Evolutionary conservation across 768 basidiomycete genomes (phyloP).

Genomic region (Boletus edulis): DNA sequence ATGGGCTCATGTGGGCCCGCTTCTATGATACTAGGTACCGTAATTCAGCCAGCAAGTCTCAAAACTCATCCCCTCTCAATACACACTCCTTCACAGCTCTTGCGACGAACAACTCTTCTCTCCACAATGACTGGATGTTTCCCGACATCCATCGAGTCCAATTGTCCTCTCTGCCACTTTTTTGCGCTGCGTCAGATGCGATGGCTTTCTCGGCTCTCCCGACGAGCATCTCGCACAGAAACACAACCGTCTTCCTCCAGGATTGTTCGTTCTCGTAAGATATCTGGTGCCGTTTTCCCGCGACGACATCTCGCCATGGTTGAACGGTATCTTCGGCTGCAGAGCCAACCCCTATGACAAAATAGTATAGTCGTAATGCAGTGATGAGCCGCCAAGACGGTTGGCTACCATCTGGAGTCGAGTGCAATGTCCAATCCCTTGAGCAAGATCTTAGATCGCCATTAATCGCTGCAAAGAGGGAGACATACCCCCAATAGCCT

Average conservation of each 20-base stretch:
- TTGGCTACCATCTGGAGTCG: constrained; percentile 54
- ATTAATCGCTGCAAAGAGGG: background rate
- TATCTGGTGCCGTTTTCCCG: constrained; percentile 43
- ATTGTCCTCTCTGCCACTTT: background rate
- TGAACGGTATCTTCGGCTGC: constrained; percentile 34
- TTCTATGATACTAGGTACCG: too few relatives aligned
- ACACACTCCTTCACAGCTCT: constrained; percentile 45
- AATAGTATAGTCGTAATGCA: constrained; percentile 64
- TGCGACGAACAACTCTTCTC: constrained; percentile 57
- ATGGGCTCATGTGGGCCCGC: too few relatives aligned
- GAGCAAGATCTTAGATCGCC: background rate
- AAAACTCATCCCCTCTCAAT: constrained; percentile 48
- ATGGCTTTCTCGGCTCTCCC: constrained; percentile 30
- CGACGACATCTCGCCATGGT: constrained; percentile 54
- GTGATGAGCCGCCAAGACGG: constrained; percentile 81
- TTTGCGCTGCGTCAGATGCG: background rate
- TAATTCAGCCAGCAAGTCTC: background rate
- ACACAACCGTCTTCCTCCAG: constrained; percentile 42
- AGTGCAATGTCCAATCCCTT: constrained; percentile 82
- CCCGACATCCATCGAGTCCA: constrained; percentile 37
- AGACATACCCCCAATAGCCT: constrained; percentile 81
- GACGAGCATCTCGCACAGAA: constrained; percentile 39
- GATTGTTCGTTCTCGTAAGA: constrained; percentile 47
- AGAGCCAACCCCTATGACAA: constrained; percentile 34
- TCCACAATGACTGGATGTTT: constrained; percentile 54